These are phyloP conservation scores for Isatis lusitanica DNA, from an alignment of 441 rosid species.

Conservation along the genomic window DNA sequence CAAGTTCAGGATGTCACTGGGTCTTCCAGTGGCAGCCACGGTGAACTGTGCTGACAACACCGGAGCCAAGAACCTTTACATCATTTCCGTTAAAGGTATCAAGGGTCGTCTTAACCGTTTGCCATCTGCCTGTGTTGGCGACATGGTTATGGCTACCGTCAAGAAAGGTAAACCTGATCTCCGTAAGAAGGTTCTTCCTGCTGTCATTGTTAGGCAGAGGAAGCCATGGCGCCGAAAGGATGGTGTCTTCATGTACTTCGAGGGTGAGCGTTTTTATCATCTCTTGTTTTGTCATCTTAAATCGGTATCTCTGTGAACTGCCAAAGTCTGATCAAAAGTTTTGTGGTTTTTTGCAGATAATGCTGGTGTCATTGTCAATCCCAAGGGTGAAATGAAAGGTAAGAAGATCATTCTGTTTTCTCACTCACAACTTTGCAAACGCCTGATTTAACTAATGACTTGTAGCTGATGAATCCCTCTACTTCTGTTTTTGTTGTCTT, in stretches of 20 bases:
- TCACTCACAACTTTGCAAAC: no score
- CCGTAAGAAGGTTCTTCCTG: slow-evolving; percentile 39
- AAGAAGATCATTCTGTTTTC: neutral
- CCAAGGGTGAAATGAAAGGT: slow-evolving; percentile 43
- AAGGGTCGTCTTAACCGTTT: slow-evolving; percentile 40
- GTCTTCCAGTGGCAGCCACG: slow-evolving; percentile 39
- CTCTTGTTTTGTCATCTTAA: neutral
- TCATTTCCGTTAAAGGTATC: slow-evolving; percentile 37
- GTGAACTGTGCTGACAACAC: slow-evolving; percentile 42
- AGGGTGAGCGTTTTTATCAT: slow-evolving; percentile 2
- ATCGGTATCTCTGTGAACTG: neutral
- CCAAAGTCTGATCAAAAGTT: neutral
- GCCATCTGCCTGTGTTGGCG: slow-evolving; percentile 37
- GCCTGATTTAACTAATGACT: no score
- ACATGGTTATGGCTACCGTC: slow-evolving; percentile 39
- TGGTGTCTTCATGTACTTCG: slow-evolving; percentile 38
- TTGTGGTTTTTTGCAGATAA: slow-evolving; percentile 22
- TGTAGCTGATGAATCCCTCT: neutral
- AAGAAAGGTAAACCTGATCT: slow-evolving; percentile 39
- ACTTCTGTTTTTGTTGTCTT: neutral
- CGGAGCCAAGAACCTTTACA: slow-evolving; percentile 37
- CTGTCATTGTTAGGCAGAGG: slow-evolving; percentile 40
- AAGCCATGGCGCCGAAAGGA: slow-evolving; percentile 44
- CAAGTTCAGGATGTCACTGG: slow-evolving; percentile 41
- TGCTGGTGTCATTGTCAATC: slow-evolving; percentile 40